A percentile compares a stretch with the other conserved stretches of the same genome.
Evolutionary conservation across 2,329 filamentous ascomycete genomes (phyloP).

Genomic region (Cucurbitaria berberidis): DNA sequence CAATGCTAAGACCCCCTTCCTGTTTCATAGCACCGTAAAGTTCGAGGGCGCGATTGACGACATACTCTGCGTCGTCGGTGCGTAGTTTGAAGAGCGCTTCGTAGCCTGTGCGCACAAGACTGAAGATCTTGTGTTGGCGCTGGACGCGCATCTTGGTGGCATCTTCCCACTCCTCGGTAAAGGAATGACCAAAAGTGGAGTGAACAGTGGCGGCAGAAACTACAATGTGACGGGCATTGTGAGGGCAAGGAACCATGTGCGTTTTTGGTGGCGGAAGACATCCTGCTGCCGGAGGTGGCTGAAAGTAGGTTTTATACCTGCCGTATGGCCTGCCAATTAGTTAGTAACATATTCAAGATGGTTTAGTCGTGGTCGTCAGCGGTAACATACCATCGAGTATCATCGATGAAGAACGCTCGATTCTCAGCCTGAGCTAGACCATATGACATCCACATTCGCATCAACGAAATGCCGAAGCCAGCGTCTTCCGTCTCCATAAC

Average conservation of each 20-base stretch:
- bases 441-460: conserved; percentile 84
- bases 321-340: conserved; percentile 68
- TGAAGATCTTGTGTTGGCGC: conserved; percentile 67
- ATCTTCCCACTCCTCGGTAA: conserved; percentile 62
- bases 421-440: conserved; percentile 76
- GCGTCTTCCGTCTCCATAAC: conserved; percentile 76
- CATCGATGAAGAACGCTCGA: conserved; percentile 82
- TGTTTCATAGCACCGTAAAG: conserved; percentile 58
- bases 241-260: conserved; percentile 80
- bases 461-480: conserved; percentile 76
- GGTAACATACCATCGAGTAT: conserved; percentile 69
- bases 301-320: conserved; percentile 74
- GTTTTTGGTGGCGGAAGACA: conserved; percentile 76
- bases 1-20: conserved; percentile 64
- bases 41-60: conserved; percentile 63
- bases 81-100: conserved; percentile 75
- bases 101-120: conserved; percentile 72
- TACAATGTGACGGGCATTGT: conserved; percentile 74
- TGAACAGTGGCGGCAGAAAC: conserved; percentile 72
- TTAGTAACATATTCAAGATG: conserved; percentile 18
- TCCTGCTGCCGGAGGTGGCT: conserved; percentile 65
- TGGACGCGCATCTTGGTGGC: conserved; percentile 57
- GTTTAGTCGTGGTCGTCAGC: neutral
- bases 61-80: conserved; percentile 69
- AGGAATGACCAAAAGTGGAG: conserved; percentile 67